These are phyloP conservation scores for Solidago caesia DNA, from an alignment of 129 eudicot genomes.

Conservation along the genomic window DNA sequence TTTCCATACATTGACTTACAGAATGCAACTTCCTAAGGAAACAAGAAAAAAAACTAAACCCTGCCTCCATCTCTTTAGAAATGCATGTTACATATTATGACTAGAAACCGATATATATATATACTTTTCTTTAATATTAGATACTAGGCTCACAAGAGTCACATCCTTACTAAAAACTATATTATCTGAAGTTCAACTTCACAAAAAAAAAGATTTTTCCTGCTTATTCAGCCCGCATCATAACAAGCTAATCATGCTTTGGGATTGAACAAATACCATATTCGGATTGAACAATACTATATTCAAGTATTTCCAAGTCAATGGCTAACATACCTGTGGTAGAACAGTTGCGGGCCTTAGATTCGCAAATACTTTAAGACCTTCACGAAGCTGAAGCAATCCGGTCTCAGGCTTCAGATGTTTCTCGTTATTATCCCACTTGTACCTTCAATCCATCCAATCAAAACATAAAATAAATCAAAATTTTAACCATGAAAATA, in stretches of 20 bases:
- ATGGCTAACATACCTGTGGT: constrained; percentile 54
- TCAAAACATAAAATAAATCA: constrained; percentile 5
- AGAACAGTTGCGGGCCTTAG: constrained; percentile 79
- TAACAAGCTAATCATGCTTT: background rate
- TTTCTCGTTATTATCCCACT: constrained; percentile 79
- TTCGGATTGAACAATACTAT: background rate
- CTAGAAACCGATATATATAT: background rate
- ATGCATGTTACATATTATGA: background rate
- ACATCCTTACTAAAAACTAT: background rate
- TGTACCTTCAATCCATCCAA: constrained; percentile 52
- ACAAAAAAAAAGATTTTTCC: background rate
- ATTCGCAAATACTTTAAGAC: constrained; percentile 82
- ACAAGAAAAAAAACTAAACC: background rate
- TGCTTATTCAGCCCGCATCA: background rate
- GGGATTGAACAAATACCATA: background rate
- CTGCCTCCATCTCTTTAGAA: background rate
- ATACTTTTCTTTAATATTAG: background rate
- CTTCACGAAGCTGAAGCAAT: constrained; percentile 83
- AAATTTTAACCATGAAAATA: background rate
- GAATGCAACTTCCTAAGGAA: background rate
- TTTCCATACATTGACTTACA: background rate
- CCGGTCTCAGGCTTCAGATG: constrained; percentile 88
- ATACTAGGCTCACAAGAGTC: background rate
- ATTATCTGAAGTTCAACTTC: constrained; percentile 1
- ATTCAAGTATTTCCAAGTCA: background rate